A percentile compares a stretch with the other conserved stretches of the same genome.
These are phyloP conservation scores for Spinacia oleracea DNA, from an alignment of 179 eudicot species.

Conservation along the genomic window DNA sequence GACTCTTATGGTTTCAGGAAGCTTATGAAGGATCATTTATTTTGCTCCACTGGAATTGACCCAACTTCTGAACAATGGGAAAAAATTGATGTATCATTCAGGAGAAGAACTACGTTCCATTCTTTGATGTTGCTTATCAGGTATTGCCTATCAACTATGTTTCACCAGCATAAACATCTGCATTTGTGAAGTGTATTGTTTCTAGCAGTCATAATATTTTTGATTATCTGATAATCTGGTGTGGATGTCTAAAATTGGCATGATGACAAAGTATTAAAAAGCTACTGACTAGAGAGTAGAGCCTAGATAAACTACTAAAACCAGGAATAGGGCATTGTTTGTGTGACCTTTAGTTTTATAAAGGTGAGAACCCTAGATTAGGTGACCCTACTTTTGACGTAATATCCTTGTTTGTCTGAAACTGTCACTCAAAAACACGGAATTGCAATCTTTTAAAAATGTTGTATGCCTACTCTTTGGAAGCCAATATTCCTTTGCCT, in stretches of 20 bases:
- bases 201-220: not conserved
- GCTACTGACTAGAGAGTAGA: not conserved
- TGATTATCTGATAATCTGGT: not conserved
- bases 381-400: not conserved
- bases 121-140: conserved; percentile 99
- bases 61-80: conserved; percentile 95
- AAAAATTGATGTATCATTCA: conserved; percentile 78
- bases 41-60: conserved; percentile 90
- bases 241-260: not conserved
- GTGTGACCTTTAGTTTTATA: not conserved
- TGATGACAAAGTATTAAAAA: not conserved
- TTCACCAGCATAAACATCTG: not conserved
- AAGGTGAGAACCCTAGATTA: not conserved
- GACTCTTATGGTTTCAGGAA: conserved; percentile 51
- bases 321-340: not conserved
- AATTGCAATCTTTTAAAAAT: not conserved
- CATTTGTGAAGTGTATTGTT: not conserved
- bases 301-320: not conserved
- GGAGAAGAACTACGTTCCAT: conserved; percentile 84
- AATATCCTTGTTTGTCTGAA: not conserved
- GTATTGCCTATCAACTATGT: too few relatives aligned
- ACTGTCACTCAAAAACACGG: not conserved
- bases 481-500: not conserved
- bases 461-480: not conserved
- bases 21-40: conserved; percentile 95